These are phyloP conservation scores for Paramecium sonneborni DNA, from an alignment of 73 alveolate genomes.

Conservation along the genomic window DNA sequence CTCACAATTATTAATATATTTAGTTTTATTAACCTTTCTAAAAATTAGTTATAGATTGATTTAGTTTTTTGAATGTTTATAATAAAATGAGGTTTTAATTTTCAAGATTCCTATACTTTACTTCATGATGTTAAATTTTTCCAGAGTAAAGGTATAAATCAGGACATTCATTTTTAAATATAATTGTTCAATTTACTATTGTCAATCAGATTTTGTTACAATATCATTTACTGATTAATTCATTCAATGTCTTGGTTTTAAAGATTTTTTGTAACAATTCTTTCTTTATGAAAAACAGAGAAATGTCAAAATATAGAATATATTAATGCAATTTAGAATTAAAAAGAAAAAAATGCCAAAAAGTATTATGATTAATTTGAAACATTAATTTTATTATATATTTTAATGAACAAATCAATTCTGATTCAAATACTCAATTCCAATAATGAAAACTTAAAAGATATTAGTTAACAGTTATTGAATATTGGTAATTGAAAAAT, in stretches of 20 bases:
- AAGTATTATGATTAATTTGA: neutral
- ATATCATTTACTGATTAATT: neutral
- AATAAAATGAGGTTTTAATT: neutral
- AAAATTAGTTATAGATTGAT: neutral
- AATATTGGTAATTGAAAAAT: neutral
- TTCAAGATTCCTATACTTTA: neutral
- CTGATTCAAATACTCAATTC: neutral
- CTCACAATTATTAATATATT: neutral
- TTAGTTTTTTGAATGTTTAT: neutral
- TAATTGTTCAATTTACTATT: neutral
- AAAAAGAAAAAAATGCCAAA: neutral
- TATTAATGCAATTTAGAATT: slow-evolving; percentile 2
- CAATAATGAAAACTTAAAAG: neutral
- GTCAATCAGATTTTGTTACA: neutral
- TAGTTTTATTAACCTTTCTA: neutral
- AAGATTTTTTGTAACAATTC: neutral
- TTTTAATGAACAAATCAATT: neutral
- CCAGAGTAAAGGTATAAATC: neutral
- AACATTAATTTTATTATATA: neutral
- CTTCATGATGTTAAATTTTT: neutral
- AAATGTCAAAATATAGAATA: neutral
- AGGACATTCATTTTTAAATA: neutral
- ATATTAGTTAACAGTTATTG: neutral
- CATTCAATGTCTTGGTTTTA: neutral
- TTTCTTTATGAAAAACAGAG: slow-evolving; percentile 32